Evolutionary conservation across 1,284 basidiomycete species (phyloP), one percentile per base, ranked within the genome.

Genomic region (Melampsora occidentalis): DNA sequence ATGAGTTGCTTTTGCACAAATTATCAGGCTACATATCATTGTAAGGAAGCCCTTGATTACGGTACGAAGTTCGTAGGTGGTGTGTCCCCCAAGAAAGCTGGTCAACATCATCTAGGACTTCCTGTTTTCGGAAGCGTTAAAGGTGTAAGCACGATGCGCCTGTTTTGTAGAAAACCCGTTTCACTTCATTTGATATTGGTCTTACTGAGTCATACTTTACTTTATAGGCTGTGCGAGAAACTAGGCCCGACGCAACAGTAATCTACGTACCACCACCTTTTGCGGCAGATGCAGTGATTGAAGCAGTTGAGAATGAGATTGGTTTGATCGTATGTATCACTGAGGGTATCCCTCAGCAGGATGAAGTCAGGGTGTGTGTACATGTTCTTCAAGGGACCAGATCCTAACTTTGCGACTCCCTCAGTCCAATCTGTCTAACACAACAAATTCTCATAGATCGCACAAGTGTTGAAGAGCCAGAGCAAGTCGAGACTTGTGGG

Each of bases 41-140:
- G 90, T 79, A 91, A 89, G 83, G 94, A 98, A 85, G 94, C 97
- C 66, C 85, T 99, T 79, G 92, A 89, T 69, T 99, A 94, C 83
- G 95, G 95, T 46, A 99, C 97, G 78, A 92, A 91, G 78, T 94
- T 99, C 89, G 93, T 99, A 78, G 97, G 96, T 77, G 97, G 97
- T 82, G 94, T 97, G 73, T 95, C 93, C 51, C 97, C 96, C 69
- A 97, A 93, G 86, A 99, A 98, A 85, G 97, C 95, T 71, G 97
- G 97, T 48, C 90, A 92, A 84, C 92, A 89, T 18, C 97, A 99
- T 85, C 88, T 99, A 78, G 96, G 95, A 62, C 87, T 97, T 59
- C 97, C 97, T 76, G 91, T 99, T 62, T 99, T 94, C 82, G 96
- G 93, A 61, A 89, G 89, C 63, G 97, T 99, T 76, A 88, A 87